Evolutionary conservation across 2,329 filamentous ascomycete genomes (phyloP).

Genomic region (Penicillium griseofulvum): DNA sequence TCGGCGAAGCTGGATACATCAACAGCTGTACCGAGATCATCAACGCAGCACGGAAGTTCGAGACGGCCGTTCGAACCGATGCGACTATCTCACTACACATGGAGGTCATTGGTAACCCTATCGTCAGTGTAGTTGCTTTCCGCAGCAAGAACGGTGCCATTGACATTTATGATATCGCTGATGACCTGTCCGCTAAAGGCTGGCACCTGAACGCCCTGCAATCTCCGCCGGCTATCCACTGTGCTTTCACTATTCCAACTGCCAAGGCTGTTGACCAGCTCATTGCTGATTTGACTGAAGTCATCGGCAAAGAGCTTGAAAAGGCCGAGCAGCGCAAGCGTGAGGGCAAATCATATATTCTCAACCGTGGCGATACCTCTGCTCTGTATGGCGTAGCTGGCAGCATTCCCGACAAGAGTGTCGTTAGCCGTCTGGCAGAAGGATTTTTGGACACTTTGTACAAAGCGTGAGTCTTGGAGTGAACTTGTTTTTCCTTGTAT

Average conservation of each 20-base stretch:
- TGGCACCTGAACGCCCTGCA: constrained; percentile 98
- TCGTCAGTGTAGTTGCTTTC: constrained; percentile 90
- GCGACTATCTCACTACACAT: constrained; percentile 70
- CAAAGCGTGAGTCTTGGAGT: constrained; percentile 60
- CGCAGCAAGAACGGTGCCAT: constrained; percentile 66
- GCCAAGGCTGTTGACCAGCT: constrained; percentile 77
- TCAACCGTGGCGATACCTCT: constrained; percentile 66
- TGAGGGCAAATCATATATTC: constrained; percentile 56
- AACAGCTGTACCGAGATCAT: constrained; percentile 86
- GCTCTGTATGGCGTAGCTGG: constrained; percentile 94
- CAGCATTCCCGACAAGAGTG: constrained; percentile 89
- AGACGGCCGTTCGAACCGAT: constrained; percentile 67
- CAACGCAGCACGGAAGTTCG: constrained; percentile 78
- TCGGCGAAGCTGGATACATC: constrained; percentile 85
- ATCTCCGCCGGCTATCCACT: constrained; percentile 84
- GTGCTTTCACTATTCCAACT: constrained; percentile 88
- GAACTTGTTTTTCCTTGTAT: constrained; percentile 4
- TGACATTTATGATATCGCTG: constrained; percentile 90
- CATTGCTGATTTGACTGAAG: constrained; percentile 63
- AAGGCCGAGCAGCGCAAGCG: constrained; percentile 68
- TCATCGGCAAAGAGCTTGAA: constrained; percentile 67
- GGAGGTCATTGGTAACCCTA: constrained; percentile 75
- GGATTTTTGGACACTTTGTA: constrained; percentile 93
- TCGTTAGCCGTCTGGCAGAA: constrained; percentile 84
- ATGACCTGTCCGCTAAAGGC: constrained; percentile 76